phyloP scores from a whole-genome alignment of 2,329 filamentous ascomycete genomes.

The Byssoonygena ceratinophila region DNA sequence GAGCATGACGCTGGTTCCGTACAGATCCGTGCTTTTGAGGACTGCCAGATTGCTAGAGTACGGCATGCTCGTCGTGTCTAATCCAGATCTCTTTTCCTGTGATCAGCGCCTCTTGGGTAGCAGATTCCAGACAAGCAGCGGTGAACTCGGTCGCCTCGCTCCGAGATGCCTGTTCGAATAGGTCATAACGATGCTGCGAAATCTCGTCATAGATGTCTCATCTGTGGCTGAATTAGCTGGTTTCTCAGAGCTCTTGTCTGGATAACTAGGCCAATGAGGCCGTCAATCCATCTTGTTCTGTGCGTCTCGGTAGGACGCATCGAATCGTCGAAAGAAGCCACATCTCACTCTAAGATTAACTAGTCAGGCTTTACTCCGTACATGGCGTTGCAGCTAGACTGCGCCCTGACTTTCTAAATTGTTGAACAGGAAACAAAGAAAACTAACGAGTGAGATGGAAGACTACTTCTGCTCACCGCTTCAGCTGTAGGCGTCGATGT shows the following conservation, averaged over 20 bases:
- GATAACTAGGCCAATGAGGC: no score
- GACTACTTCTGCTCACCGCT: not conserved
- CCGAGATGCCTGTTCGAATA: constrained; percentile 55
- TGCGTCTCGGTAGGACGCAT: constrained; percentile 54
- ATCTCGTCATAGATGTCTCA: no score
- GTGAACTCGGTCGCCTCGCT: constrained; percentile 55
- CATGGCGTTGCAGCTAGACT: no score
- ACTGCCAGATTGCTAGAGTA: no score
- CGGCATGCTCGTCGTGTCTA: constrained; percentile 21
- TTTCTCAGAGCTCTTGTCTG: no score
- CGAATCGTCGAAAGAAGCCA: constrained; percentile 57
- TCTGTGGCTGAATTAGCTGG: no score
- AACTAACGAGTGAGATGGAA: not conserved
- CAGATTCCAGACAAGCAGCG: constrained; percentile 41
- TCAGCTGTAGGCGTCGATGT: not conserved
- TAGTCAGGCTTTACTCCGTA: no score
- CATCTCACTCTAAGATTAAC: constrained; percentile 53
- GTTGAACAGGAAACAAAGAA: not conserved
- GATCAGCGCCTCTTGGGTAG: constrained; percentile 48
- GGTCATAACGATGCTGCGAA: constrained; percentile 49
- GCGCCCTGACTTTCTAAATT: no score
- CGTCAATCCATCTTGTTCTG: constrained; percentile 43
- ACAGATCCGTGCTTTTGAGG: no score
- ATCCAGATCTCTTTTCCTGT: constrained; percentile 32
- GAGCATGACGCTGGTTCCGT: no score